Conservation (phyloP, 176 grass and related monocot genomes). For the Triticum urartu region DNA sequence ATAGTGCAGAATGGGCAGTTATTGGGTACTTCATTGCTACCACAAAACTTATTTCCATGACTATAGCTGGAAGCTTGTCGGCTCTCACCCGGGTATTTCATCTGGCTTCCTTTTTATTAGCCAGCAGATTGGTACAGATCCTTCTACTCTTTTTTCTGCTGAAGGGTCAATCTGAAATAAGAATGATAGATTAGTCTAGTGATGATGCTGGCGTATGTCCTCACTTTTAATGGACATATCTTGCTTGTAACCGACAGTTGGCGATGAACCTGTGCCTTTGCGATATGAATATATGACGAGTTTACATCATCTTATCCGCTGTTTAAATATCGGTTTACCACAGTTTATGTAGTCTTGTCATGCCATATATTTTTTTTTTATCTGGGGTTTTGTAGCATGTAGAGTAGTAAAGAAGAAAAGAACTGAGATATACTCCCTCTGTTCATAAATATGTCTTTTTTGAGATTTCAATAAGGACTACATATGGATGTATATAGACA, state of each 20-base stretch:
- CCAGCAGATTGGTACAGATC: slow-evolving; percentile 37
- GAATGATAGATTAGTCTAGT: slow-evolving; percentile 45
- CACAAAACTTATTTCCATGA: not conserved
- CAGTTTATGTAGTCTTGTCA: not conserved
- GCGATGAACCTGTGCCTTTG: slow-evolving; percentile 29
- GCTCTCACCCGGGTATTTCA: not conserved
- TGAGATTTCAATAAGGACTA: no score
- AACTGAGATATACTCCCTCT: not conserved
- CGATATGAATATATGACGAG: slow-evolving; percentile 45
- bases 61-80: slow-evolving; percentile 23
- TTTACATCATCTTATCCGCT: slow-evolving; percentile 33
- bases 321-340: not conserved
- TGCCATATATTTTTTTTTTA: not conserved
- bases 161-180: slow-evolving; percentile 64
- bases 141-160: slow-evolving; percentile 43
- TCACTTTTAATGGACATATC: slow-evolving; percentile 54
- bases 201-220: slow-evolving; percentile 48
- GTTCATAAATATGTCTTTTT: no score
- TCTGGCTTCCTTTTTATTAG: slow-evolving; percentile 46
- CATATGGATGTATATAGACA: no score
- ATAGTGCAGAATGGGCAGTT: slow-evolving; percentile 26
- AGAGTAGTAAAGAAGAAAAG: not conserved
- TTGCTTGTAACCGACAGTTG: slow-evolving; percentile 40
- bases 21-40: not conserved
- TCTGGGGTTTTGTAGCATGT: not conserved